Evolutionary conservation across 2,329 filamentous ascomycete genomes (phyloP).

Genomic region (Verruconis gallopava): DNA sequence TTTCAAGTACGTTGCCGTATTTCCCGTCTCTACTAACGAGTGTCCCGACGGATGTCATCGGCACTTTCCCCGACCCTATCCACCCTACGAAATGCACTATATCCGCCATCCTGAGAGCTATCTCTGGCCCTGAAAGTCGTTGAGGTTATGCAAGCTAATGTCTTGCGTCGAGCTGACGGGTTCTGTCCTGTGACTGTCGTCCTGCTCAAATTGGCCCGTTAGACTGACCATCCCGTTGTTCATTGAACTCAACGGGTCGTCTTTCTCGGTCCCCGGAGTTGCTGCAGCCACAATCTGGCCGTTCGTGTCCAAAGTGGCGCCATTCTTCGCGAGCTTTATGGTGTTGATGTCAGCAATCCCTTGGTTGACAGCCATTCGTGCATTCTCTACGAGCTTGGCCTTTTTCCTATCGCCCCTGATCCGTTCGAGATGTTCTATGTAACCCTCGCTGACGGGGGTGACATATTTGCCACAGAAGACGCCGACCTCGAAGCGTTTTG

Average conservation of each 20-base stretch:
- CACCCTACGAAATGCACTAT: too few species aligned
- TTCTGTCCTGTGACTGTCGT: background rate
- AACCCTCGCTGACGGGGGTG: conserved; percentile 64
- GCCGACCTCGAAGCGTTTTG: conserved; percentile 69
- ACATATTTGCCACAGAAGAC: conserved; percentile 85
- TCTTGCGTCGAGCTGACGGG: conserved; percentile 9
- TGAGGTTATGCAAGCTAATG: conserved; percentile 12
- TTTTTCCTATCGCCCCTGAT: conserved; percentile 59
- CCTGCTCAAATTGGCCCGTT: conserved; percentile 1
- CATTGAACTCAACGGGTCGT: background rate
- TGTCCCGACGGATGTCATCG: too few species aligned
- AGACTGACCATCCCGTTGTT: background rate
- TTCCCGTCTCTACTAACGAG: too few species aligned
- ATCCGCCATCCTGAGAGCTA: too few species aligned
- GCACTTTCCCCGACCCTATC: too few species aligned
- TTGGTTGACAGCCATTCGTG: conserved; percentile 50
- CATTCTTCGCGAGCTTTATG: conserved; percentile 49
- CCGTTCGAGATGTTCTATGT: conserved; percentile 68
- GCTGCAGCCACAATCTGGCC: conserved; percentile 8
- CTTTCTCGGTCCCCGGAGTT: background rate
- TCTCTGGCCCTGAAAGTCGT: conserved; percentile 10
- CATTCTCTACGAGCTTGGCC: conserved; percentile 51
- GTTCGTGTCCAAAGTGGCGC: conserved; percentile 26
- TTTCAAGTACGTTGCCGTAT: too few species aligned
- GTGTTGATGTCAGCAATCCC: conserved; percentile 48